A percentile compares a stretch with the other conserved stretches of the same genome.
Conservation (phyloP, 768 basidiomycete genomes). For the Auriscalpium orientale region DNA sequence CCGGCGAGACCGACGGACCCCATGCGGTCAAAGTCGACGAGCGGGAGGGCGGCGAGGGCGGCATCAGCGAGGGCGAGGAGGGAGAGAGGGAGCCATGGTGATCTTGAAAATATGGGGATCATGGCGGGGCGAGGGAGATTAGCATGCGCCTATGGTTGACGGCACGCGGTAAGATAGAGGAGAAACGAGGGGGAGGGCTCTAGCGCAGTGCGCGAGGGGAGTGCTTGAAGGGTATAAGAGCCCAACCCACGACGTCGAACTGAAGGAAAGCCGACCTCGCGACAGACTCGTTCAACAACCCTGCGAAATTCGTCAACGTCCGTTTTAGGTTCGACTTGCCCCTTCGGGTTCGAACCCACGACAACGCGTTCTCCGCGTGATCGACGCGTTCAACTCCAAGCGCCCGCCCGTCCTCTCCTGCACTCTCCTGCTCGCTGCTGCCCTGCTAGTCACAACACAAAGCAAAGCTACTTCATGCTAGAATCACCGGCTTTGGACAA, state of each 20-base stretch:
- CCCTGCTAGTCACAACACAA: no score
- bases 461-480: no score
- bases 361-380: no score
- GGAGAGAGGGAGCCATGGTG: constrained; percentile 14
- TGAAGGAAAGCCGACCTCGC: constrained; percentile 1
- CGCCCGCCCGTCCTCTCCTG: no score
- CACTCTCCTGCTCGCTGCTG: no score
- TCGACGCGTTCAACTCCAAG: no score
- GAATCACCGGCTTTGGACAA: no score
- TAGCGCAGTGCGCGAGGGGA: not conserved
- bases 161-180: not conserved
- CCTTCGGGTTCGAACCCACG: no score
- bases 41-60: constrained; percentile 22
- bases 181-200: not conserved
- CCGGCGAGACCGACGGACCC: constrained; percentile 87
- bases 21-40: constrained; percentile 75
- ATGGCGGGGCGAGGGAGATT: not conserved
- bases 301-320: not conserved
- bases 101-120: constrained; percentile 8
- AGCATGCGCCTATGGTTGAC: constrained; percentile 1
- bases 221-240: not conserved
- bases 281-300: constrained; percentile 6
- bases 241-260: not conserved
- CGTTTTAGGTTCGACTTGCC: not conserved
- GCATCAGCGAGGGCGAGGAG: constrained; percentile 24